Conservation (phyloP, 345 rosid species). For the Acer yangbiense region DNA sequence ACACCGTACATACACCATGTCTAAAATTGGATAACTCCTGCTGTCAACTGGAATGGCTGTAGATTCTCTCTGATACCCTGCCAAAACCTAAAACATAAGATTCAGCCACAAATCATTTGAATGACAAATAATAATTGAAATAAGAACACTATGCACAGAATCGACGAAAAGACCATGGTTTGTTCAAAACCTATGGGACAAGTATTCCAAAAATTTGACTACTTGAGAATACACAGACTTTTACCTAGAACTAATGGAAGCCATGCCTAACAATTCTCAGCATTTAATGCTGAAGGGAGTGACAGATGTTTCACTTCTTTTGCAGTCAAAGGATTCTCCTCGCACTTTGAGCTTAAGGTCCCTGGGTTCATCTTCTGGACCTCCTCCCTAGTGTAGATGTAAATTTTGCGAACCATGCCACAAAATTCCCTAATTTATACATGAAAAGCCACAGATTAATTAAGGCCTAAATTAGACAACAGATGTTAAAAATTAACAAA, state of each 20-base stretch:
- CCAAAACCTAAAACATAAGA: slow-evolving; percentile 7
- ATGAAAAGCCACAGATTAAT: neutral
- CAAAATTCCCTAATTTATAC: slow-evolving; percentile 64
- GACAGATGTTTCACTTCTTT: slow-evolving; percentile 45
- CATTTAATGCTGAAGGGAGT: slow-evolving; percentile 32
- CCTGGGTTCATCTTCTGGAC: slow-evolving; percentile 76
- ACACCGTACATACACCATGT: slow-evolving; percentile 23
- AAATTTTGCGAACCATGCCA: slow-evolving; percentile 69
- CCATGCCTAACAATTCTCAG: slow-evolving; percentile 33
- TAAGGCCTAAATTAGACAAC: neutral
- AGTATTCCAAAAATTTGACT: neutral
- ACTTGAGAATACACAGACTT: neutral
- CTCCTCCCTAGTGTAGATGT: slow-evolving; percentile 72
- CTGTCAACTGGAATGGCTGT: slow-evolving; percentile 11
- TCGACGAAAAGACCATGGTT: neutral
- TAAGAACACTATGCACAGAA: neutral
- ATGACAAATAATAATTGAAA: neutral
- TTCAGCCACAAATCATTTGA: neutral
- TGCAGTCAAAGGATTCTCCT: slow-evolving; percentile 37
- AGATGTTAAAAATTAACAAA: neutral
- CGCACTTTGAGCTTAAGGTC: slow-evolving; percentile 42
- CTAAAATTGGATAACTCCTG: slow-evolving; percentile 34
- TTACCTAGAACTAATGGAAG: slow-evolving; percentile 22
- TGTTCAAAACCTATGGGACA: too few species aligned
- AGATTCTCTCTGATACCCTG: slow-evolving; percentile 4